Evolutionary conservation across 1,139 yeast genomes (phyloP), one percentile per base, ranked within the genome.

Genomic region (Debaryomycetaceae sp.): DNA sequence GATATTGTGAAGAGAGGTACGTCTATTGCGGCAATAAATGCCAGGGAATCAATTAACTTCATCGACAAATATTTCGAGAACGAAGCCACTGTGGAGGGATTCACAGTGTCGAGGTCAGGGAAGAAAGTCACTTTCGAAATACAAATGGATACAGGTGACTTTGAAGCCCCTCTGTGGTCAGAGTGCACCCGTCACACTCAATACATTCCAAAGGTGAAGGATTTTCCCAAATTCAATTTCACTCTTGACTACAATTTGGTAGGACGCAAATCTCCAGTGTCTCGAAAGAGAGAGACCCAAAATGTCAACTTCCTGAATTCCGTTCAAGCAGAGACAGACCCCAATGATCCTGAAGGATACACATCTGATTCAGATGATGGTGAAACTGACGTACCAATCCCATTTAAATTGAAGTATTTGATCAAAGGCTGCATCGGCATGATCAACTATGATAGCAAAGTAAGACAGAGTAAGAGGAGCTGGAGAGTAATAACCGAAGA

Each of bases 401-500:
- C 86, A 1, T 55, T 58, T 5, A 62, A 81, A 47, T 64, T 79
- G 45, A 74, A 67, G 47, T 76, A 67, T 50, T 61, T 81, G 48
- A 67, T 81, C 36, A 66, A 81, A 45, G 68, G 83, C 1, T 76
- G 82, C 51, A 63, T 81, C 38, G 71, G 70, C 43, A 79, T 79
- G 55, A 62, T 64, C 38, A 72, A 59, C 46, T 50, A 75, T 36
- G 79, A 76, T 43, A 42, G 43, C 9, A 57, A 53, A 20, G 23
- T 24, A 11, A 39, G 33, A 6, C 37, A 43, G 29, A 46, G 52
- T 4, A 46, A 50, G 5, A 65, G 66, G 38, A 59, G 69, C 33
- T 82, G 86, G 86, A 64, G 63, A 40, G 60, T 81, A 29, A 70
- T 81, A 5, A 74, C 84, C 2, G 87, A 82, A 56, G 85, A 81